phyloP scores from a whole-genome alignment of 176 grass and related monocot genomes.

The Secale cereale region DNA sequence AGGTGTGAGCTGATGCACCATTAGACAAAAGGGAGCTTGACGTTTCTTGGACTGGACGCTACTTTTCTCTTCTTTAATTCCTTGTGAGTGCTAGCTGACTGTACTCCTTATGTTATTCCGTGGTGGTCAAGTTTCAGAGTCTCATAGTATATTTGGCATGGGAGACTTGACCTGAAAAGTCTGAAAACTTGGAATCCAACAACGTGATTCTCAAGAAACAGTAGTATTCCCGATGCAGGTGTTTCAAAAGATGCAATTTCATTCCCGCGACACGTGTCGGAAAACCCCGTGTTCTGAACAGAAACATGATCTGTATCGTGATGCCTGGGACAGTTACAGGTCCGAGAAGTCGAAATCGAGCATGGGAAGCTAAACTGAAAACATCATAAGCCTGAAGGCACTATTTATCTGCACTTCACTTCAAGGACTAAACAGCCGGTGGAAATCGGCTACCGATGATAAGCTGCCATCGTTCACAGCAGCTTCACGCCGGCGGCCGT shows the following conservation, averaged over 20 bases:
- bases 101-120: background rate
- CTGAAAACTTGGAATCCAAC: background rate
- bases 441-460: background rate
- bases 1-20: background rate
- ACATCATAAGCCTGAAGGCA: background rate
- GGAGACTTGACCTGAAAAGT: background rate
- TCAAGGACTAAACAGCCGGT: background rate
- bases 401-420: background rate
- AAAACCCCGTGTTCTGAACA: background rate
- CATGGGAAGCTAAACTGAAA: background rate
- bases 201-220: background rate
- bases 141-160: constrained; percentile 5
- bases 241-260: background rate
- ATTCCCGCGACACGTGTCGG: background rate
- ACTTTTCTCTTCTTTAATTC: background rate
- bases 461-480: constrained; percentile 22
- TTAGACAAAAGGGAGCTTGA: background rate
- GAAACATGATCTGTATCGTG: background rate
- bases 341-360: background rate
- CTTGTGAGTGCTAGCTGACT: background rate
- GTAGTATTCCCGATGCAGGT: background rate
- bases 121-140: constrained; percentile 7
- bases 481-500: constrained; percentile 63
- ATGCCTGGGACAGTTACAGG: background rate
- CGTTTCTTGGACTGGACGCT: background rate